phyloP scores from a whole-genome alignment of 2,329 filamentous ascomycete species.

The Aspergillus pseudonomiae region DNA sequence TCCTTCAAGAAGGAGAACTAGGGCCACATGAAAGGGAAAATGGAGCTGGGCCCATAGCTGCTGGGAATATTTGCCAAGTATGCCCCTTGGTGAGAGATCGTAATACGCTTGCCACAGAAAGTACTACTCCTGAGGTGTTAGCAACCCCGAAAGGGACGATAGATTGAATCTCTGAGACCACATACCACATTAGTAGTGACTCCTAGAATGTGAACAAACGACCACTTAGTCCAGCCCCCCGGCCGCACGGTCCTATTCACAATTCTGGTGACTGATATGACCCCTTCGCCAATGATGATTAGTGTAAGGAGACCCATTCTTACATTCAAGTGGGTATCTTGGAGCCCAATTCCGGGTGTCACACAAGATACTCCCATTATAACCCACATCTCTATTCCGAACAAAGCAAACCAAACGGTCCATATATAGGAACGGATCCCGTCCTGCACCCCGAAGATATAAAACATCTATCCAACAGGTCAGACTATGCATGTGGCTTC shows the following conservation, averaged over 20 bases:
- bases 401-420: constrained; percentile 60
- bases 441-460: constrained; percentile 32
- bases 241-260: constrained; percentile 54
- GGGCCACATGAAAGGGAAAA: constrained; percentile 65
- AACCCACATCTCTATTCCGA: constrained; percentile 55
- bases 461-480: constrained; percentile 35
- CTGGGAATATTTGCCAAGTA: constrained; percentile 59
- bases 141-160: background rate
- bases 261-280: constrained; percentile 61
- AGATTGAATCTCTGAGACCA: background rate
- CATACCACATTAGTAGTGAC: constrained; percentile 43
- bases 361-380: constrained; percentile 58
- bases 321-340: constrained; percentile 65
- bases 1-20: constrained; percentile 67
- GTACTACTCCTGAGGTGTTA: constrained; percentile 35
- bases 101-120: constrained; percentile 68
- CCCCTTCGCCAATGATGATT: constrained; percentile 68
- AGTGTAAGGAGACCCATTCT: constrained; percentile 66
- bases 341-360: constrained; percentile 62
- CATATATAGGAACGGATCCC: constrained; percentile 39
- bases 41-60: constrained; percentile 57
- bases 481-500: constrained; percentile 5
- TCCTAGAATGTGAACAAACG: constrained; percentile 42
- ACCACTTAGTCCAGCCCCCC: constrained; percentile 45
- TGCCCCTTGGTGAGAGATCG: constrained; percentile 55